phyloP scores from a whole-genome alignment of 1,284 basidiomycete species.

The Ganoderma meredithae region DNA sequence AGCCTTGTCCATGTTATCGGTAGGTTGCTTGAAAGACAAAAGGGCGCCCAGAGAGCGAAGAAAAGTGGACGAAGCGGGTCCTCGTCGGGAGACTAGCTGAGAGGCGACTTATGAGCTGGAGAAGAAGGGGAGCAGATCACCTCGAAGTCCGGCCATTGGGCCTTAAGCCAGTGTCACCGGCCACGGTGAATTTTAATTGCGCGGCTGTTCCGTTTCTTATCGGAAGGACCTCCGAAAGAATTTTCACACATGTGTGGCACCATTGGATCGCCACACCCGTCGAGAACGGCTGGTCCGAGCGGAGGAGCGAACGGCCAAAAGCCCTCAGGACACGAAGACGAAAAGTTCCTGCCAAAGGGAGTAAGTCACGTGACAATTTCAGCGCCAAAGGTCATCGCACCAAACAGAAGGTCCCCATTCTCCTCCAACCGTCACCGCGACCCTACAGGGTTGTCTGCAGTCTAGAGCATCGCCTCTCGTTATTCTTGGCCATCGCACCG shows the following conservation, averaged over 20 bases:
- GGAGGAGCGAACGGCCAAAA: conserved; percentile 46
- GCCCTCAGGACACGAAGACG: conserved; percentile 38
- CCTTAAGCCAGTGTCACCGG: conserved; percentile 9
- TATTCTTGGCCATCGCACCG: background rate
- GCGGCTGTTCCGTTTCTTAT: conserved; percentile 29
- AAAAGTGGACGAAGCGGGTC: conserved; percentile 11
- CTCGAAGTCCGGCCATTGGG: conserved; percentile 13
- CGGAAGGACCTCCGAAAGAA: conserved; percentile 23
- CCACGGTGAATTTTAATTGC: conserved; percentile 4
- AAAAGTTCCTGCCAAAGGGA: conserved; percentile 11
- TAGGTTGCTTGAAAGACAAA: conserved; percentile 28
- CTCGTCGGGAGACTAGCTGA: background rate
- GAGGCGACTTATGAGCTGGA: conserved; percentile 19
- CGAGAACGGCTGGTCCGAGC: conserved; percentile 20
- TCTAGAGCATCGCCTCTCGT: background rate
- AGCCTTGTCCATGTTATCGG: conserved; percentile 29
- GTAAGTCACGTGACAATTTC: conserved; percentile 29
- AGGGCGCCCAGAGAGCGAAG: conserved; percentile 4
- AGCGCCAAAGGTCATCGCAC: conserved; percentile 23
- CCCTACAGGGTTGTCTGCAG: background rate
- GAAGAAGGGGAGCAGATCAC: conserved; percentile 17
- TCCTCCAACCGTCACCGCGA: conserved; percentile 3
- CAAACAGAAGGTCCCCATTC: background rate
- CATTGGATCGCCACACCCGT: conserved; percentile 37
- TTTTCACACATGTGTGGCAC: conserved; percentile 38